phyloP scores from a whole-genome alignment of 1,284 basidiomycete species.

The Phellopilus nigrolimitatus region DNA sequence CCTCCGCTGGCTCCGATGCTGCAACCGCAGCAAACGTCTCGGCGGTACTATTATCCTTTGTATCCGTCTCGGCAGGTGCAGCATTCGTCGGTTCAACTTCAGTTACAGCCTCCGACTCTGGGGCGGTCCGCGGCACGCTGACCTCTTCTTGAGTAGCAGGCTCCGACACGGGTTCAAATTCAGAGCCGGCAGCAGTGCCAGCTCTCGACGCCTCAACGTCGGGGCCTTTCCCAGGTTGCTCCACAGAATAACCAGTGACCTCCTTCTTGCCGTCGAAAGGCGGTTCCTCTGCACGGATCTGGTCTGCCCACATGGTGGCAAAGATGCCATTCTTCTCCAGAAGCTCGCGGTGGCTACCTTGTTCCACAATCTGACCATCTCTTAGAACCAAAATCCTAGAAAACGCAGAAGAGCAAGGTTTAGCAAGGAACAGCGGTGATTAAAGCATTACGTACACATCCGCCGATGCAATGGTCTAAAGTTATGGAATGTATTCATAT shows the following conservation, averaged over 20 bases:
- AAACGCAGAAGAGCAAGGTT: conserved; percentile 14
- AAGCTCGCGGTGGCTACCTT: conserved; percentile 71
- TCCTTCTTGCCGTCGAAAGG: conserved; percentile 34
- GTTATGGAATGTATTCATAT: conserved; percentile 22
- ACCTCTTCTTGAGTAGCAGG: conserved; percentile 16
- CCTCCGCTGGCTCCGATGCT: conserved; percentile 24
- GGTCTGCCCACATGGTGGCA: conserved; percentile 79
- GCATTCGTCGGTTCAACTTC: conserved; percentile 4
- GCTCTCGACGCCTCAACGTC: conserved; percentile 18
- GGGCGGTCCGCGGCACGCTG: background rate
- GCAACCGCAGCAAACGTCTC: conserved; percentile 17
- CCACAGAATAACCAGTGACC: conserved; percentile 36
- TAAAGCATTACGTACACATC: conserved; percentile 47
- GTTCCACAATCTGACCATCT: conserved; percentile 77
- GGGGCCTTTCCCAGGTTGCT: conserved; percentile 17
- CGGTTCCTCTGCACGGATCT: conserved; percentile 54
- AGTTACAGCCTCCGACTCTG: conserved; percentile 18
- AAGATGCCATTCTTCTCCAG: conserved; percentile 65
- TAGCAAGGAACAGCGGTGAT: conserved; percentile 28
- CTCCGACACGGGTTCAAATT: conserved; percentile 26
- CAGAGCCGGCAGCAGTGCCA: conserved; percentile 26
- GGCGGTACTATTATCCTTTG: conserved; percentile 1
- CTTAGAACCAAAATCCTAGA: conserved; percentile 75
- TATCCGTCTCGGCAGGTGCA: background rate
- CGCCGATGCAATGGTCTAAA: conserved; percentile 69